These are phyloP conservation scores for Fusarium xyrophilum DNA, from an alignment of 2,329 filamentous ascomycete species.

Conservation along the genomic window DNA sequence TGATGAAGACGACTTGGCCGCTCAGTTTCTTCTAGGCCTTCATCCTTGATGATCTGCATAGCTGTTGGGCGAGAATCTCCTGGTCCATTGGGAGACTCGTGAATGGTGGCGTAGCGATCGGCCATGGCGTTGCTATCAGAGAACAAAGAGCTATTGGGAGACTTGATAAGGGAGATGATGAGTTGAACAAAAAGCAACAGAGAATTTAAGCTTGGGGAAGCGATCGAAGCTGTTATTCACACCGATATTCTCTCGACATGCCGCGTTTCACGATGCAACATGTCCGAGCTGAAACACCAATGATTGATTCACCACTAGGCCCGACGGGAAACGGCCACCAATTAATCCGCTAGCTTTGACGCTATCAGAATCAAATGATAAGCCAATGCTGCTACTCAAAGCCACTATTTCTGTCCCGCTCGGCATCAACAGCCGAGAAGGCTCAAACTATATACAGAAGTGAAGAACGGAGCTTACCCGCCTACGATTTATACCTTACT, in stretches of 20 bases:
- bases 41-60: not conserved
- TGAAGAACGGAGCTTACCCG: not conserved
- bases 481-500: not conserved
- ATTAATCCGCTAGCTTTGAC: not conserved
- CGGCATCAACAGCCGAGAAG: not conserved
- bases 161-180: too few species aligned
- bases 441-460: not conserved
- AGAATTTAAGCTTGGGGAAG: fast-evolving
- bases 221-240: not conserved
- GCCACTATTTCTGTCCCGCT: not conserved
- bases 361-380: not conserved
- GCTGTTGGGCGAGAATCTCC: constrained; percentile 1
- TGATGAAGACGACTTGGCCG: not conserved
- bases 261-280: not conserved
- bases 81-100: not conserved
- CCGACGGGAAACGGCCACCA: not conserved
- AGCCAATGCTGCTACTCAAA: not conserved
- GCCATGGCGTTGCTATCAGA: not conserved
- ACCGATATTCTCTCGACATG: not conserved
- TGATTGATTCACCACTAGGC: not conserved
- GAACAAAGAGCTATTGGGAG: too few species aligned
- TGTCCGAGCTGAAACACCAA: not conserved
- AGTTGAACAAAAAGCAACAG: fast-evolving
- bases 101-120: constrained; percentile 6
- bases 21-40: not conserved